A percentile compares a stretch with the other conserved stretches of the same genome.
These are phyloP conservation scores for Fennellomyces sp. DNA, from an alignment of 371 early-diverging fungal species.

Conservation along the genomic window DNA sequence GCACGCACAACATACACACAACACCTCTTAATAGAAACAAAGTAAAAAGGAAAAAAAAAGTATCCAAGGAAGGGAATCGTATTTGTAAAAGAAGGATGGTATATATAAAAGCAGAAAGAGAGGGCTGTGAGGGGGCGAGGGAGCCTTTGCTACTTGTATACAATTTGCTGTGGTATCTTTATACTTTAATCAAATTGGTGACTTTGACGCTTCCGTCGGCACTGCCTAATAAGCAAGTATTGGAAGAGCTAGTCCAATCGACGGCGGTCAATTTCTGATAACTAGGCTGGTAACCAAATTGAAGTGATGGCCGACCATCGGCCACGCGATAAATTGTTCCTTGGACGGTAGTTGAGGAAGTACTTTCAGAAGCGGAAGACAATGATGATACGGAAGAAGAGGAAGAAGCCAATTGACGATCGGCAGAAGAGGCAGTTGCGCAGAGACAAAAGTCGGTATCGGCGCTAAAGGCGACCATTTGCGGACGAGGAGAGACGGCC, in stretches of 20 bases:
- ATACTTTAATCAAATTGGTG: constrained; percentile 57
- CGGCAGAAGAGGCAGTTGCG: constrained; percentile 22
- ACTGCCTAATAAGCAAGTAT: constrained; percentile 58
- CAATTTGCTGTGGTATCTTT: constrained; percentile 2
- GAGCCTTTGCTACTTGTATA: too few relatives aligned
- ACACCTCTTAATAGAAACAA: too few relatives aligned
- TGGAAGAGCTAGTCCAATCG: constrained; percentile 61
- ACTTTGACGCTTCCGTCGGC: constrained; percentile 62
- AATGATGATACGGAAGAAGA: constrained; percentile 14
- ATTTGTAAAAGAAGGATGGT: too few relatives aligned
- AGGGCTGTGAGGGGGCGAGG: too few relatives aligned
- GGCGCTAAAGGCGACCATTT: constrained; percentile 50
- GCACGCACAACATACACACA: too few relatives aligned
- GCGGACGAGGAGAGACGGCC: constrained; percentile 37
- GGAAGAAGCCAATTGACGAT: not conserved
- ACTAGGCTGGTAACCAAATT: constrained; percentile 46
- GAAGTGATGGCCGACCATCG: constrained; percentile 44
- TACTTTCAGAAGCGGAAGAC: constrained; percentile 9
- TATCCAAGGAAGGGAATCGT: too few relatives aligned
- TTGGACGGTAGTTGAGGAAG: constrained; percentile 16
- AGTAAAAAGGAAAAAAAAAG: too few relatives aligned
- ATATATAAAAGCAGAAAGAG: too few relatives aligned
- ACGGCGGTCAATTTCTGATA: constrained; percentile 51
- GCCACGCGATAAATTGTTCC: constrained; percentile 38
- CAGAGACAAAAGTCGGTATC: constrained; percentile 51